A percentile compares a stretch with the other conserved stretches of the same genome.
Conservation (phyloP, 768 basidiomycete species). For the Hygrocybe coccinea region DNA sequence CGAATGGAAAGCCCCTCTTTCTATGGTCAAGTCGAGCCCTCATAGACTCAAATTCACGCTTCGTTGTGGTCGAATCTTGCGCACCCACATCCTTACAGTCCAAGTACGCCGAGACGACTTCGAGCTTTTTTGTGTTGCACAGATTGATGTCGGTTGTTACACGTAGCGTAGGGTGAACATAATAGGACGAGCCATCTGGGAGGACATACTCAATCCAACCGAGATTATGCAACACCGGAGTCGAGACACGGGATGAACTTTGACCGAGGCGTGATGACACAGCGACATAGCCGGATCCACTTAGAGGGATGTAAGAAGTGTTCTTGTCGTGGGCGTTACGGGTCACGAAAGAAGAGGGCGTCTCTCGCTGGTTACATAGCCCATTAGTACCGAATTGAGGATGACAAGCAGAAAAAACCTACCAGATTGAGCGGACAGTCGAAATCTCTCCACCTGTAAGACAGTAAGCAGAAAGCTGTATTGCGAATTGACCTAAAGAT, state of each 20-base stretch:
- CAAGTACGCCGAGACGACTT: slow-evolving; percentile 46
- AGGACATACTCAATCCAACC: slow-evolving; percentile 76
- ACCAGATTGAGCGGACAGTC: slow-evolving; percentile 27
- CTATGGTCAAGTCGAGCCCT: too few species aligned
- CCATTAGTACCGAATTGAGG: not conserved
- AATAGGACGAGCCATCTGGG: slow-evolving; percentile 71
- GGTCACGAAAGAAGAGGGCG: slow-evolving; percentile 46
- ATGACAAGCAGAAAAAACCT: slow-evolving; percentile 10
- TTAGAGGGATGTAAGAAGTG: slow-evolving; percentile 27
- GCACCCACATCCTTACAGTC: slow-evolving; percentile 32
- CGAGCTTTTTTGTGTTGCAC: slow-evolving; percentile 46
- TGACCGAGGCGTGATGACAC: slow-evolving; percentile 22
- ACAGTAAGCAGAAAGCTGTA: slow-evolving; percentile 20
- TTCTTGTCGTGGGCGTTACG: slow-evolving; percentile 17
- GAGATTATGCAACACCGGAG: slow-evolving; percentile 43
- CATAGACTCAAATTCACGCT: too few species aligned
- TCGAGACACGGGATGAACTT: slow-evolving; percentile 17
- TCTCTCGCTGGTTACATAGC: slow-evolving; percentile 42
- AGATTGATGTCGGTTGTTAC: slow-evolving; percentile 71
- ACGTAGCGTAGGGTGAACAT: slow-evolving; percentile 55
- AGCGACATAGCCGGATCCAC: slow-evolving; percentile 15
- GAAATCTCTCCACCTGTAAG: slow-evolving; percentile 9
- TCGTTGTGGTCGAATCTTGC: too few species aligned
- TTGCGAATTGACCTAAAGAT: slow-evolving; percentile 19
- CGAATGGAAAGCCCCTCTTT: too few species aligned